phyloP scores from a whole-genome alignment of 2,329 filamentous ascomycete genomes.

The Colletotrichum tabaci region DNA sequence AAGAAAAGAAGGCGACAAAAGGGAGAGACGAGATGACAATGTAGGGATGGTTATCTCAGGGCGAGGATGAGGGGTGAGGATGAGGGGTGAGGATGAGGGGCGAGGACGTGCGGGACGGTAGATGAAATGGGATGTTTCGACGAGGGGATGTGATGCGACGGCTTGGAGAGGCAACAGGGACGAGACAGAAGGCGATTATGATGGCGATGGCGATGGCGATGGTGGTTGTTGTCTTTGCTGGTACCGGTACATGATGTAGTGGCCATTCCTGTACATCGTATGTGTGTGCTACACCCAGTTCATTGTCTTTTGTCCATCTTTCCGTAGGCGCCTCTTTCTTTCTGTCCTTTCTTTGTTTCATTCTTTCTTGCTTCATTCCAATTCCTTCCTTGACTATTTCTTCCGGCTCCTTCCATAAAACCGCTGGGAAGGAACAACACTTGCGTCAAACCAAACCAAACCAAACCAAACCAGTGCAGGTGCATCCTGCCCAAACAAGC shows the following conservation, averaged over 20 bases:
- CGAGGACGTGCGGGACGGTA: not conserved
- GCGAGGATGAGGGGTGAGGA: constrained; percentile 4
- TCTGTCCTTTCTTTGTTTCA: no score
- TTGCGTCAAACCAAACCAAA: constrained; percentile 2
- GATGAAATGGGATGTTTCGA: constrained; percentile 8
- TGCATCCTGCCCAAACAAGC: constrained; percentile 15
- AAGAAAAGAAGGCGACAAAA: not conserved
- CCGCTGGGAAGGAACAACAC: constrained; percentile 4
- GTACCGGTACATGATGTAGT: not conserved
- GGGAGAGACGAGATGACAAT: constrained; percentile 14
- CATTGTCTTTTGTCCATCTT: not conserved
- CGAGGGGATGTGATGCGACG: not conserved
- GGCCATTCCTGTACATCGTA: not conserved
- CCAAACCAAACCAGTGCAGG: constrained; percentile 18
- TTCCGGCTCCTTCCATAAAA: no score
- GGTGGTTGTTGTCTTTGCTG: not conserved
- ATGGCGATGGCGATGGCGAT: not conserved
- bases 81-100: constrained; percentile 5
- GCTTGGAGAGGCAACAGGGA: not conserved
- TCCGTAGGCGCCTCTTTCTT: no score
- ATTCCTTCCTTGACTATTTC: no score
- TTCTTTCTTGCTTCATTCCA: no score
- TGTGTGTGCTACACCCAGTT: not conserved
- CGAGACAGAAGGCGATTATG: no score
- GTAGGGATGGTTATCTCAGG: not conserved